Base-by-base conservation (phyloP, 768 basidiomycete species). In the Hygrophorus russula region DNA sequence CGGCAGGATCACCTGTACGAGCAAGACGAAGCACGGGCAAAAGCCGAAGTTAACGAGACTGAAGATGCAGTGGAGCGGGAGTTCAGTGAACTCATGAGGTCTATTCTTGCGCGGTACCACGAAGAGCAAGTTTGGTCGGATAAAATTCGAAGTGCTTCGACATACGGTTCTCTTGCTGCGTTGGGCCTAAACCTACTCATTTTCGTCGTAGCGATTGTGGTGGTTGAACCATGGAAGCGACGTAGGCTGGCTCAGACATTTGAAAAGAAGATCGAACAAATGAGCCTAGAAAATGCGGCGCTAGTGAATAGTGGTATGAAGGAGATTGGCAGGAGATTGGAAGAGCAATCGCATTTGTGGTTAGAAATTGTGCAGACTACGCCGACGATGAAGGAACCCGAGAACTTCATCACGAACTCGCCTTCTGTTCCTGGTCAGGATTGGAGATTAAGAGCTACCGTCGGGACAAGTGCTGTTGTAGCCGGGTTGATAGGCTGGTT, bases 111-210 rank as follows among this genome's bases (percentile, higher is more conserved):
- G 39, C 74, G 94, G 31, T 98, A 98, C 60, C 94, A 98, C 65
- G 94, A 97, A 63, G 96, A 99, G 59, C 96, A 99, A 59, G 79
- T 97, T 2, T 99, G 96, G 96, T 91, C 88, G 42, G 94, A 99
- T 69, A 99, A 99, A 65, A 96, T 99, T 47, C 79, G 96, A 29
- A 90, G 87, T 52, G 83, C 85, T 19, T 91, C 88, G 49, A 97
- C 96, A 4, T 97, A 97, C 58, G 93, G 91, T 2, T 84, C 82
- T 32, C 66, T 97, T 46, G 81, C 80, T 4, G 93, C 79, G 42
- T 71, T 97, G 17, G 82, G 78, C 10, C 74, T 94, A 48, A 99
- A 99, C 62, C 61, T 98, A 64, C 48, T 86, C 42, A 84, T 99
- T 38, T 99, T 99, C 59, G 61, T 98, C 45, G 63, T 84, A 48